Percentiles rank a stretch among this genome's conserved stretches.
Conservation (phyloP, 257 asterid genomes). For the Solanum boliviense region DNA sequence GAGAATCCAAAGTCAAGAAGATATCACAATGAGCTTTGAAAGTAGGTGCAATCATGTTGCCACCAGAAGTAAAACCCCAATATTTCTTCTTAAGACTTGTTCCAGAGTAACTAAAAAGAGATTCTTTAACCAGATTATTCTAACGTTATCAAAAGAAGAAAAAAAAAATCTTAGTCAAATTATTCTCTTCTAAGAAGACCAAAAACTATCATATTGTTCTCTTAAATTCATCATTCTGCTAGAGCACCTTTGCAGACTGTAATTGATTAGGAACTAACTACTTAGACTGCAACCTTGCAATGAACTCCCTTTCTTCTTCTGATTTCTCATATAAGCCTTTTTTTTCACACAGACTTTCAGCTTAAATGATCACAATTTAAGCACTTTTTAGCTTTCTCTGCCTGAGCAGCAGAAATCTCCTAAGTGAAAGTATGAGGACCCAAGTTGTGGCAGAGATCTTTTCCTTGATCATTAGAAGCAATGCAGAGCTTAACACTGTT, state of each 20-base stretch:
- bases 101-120: neutral
- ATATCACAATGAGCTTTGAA: neutral
- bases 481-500: conserved; percentile 34
- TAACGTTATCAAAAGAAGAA: neutral
- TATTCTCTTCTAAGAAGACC: neutral
- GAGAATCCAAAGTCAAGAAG: neutral
- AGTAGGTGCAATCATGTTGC: neutral
- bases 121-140: neutral
- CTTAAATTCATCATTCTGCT: neutral
- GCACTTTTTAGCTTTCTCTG: conserved; percentile 19
- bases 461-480: conserved; percentile 40
- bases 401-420: conserved; percentile 10
- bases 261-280: neutral
- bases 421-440: conserved; percentile 25
- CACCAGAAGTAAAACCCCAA: neutral
- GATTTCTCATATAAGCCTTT: neutral
- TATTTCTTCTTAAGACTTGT: neutral
- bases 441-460: conserved; percentile 33
- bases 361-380: neutral
- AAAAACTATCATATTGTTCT: neutral
- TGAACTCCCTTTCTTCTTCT: neutral
- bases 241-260: neutral
- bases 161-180: neutral
- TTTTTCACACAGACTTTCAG: neutral
- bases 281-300: neutral